A percentile compares a stretch with the other conserved stretches of the same genome.
phyloP scores from a whole-genome alignment of 2,329 filamentous ascomycete species.

The Chaetomium strumarium region DNA sequence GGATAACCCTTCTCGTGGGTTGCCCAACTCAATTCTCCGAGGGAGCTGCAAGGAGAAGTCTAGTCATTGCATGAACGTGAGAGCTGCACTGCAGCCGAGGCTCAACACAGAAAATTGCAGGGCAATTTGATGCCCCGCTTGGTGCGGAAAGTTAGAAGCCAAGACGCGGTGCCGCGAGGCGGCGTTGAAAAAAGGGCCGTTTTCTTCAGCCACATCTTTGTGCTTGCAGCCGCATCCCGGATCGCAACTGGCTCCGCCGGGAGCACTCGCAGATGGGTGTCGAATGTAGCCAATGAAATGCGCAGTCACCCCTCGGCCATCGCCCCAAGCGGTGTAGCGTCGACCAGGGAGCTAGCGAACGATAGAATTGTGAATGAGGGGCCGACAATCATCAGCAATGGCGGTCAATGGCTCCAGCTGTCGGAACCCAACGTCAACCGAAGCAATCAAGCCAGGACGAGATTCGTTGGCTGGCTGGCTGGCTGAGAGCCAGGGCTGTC shows the following conservation, averaged over 20 bases:
- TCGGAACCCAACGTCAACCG: neutral
- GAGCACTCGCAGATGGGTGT: neutral
- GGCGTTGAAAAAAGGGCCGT: constrained; percentile 21
- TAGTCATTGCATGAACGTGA: too few species aligned
- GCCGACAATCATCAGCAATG: neutral
- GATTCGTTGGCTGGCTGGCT: neutral
- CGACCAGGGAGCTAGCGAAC: too few species aligned
- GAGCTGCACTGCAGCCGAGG: constrained; percentile 2
- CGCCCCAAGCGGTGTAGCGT: constrained; percentile 13
- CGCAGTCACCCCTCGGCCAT: constrained; percentile 8
- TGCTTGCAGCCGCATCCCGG: constrained; percentile 7
- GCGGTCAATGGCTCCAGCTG: constrained; percentile 3
- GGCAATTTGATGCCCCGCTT: neutral
- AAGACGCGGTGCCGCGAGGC: constrained; percentile 9
- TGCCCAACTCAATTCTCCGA: constrained; percentile 12
- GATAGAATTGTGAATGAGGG: neutral
- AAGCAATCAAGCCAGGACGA: neutral
- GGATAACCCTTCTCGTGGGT: neutral
- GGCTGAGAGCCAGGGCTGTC: neutral
- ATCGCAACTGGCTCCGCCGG: neutral
- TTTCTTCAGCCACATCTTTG: constrained; percentile 24
- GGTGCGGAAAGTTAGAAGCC: constrained; percentile 11
- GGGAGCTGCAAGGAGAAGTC: neutral
- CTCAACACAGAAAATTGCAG: neutral
- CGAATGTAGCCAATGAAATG: constrained; percentile 9